A percentile compares a stretch with the other conserved stretches of the same genome.
Evolutionary conservation across 2,329 filamentous ascomycete genomes (phyloP).

Genomic region (Tricladium varicosporioides): DNA sequence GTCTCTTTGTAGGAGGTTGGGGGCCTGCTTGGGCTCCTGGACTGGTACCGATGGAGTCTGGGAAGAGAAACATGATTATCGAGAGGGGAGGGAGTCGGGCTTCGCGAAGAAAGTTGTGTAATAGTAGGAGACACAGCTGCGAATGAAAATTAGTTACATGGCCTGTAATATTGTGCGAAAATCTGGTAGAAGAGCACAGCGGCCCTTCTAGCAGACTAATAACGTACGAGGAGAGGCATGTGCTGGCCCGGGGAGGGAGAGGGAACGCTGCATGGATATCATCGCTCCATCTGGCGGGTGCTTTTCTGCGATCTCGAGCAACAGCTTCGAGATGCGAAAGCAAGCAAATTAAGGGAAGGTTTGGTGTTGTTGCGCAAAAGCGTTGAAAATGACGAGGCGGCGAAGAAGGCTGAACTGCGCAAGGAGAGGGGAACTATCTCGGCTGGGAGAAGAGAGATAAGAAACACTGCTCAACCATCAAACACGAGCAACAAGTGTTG

Average conservation of each 20-base stretch:
- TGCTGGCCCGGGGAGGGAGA: conserved; percentile 35
- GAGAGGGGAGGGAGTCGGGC: conserved; percentile 54
- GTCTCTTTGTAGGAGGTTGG: conserved; percentile 43
- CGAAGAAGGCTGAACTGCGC: no score
- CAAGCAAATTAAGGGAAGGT: not conserved
- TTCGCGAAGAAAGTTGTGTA: conserved; percentile 50
- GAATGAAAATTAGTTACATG: conserved; percentile 15
- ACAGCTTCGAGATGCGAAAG: conserved; percentile 27
- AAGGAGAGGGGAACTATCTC: no score
- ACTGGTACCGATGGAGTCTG: conserved; percentile 49
- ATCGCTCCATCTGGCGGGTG: conserved; percentile 33
- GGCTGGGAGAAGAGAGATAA: no score
- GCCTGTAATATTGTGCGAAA: not conserved
- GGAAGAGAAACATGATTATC: conserved; percentile 48
- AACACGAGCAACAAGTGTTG: no score
- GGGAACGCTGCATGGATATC: conserved; percentile 37
- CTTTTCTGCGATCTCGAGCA: conserved; percentile 28
- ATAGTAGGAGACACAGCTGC: conserved; percentile 51
- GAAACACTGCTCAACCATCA: no score
- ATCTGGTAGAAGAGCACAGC: not conserved
- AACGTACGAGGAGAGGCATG: conserved; percentile 37
- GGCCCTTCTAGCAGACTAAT: conserved; percentile 4
- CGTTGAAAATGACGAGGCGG: no score
- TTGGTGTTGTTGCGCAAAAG: no score
- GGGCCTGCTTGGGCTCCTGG: conserved; percentile 53